These are phyloP conservation scores for Lodderomyces beijingensis DNA, from an alignment of 1,139 yeast species.

Conservation along the genomic window DNA sequence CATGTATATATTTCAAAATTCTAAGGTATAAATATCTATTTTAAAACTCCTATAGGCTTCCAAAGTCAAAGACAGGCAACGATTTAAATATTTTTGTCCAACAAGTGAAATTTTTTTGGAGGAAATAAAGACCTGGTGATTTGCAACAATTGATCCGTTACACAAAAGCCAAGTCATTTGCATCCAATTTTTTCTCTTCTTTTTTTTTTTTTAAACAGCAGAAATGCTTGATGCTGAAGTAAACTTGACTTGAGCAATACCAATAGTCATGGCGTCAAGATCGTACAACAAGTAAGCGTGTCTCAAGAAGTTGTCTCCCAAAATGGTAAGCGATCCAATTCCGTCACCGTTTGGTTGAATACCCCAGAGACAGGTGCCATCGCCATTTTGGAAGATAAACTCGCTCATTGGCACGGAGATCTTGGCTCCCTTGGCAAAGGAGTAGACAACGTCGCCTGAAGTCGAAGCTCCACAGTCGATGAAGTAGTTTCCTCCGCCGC, in stretches of 20 bases:
- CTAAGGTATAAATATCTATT: too few relatives aligned
- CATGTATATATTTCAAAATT: too few relatives aligned
- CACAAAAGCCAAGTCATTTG: too few relatives aligned
- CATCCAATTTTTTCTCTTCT: too few relatives aligned
- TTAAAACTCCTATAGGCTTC: too few relatives aligned
- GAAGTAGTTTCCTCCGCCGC: constrained; percentile 4
- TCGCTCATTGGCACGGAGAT: constrained; percentile 27
- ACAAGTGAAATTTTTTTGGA: too few relatives aligned
- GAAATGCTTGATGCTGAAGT: constrained; percentile 10
- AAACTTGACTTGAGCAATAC: constrained; percentile 24
- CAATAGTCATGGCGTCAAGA: constrained; percentile 21
- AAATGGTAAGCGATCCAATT: constrained; percentile 9
- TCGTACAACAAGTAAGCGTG: constrained; percentile 26
- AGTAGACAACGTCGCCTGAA: constrained; percentile 14
- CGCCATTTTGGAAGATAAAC: constrained; percentile 7
- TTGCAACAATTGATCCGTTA: too few relatives aligned
- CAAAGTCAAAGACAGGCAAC: too few relatives aligned
- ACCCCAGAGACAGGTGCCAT: constrained; percentile 8
- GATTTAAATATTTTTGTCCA: too few relatives aligned
- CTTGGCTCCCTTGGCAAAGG: constrained; percentile 26
- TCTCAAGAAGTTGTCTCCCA: constrained; percentile 31
- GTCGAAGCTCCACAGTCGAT: constrained; percentile 7
- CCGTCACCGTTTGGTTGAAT: constrained; percentile 4
- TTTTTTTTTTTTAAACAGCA: constrained; percentile 2
- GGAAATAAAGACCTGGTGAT: too few relatives aligned